A percentile compares a stretch with the other conserved stretches of the same genome.
Evolutionary conservation across 495 filamentous ascomycete species (phyloP).

Genomic region (Penicillium taxi): DNA sequence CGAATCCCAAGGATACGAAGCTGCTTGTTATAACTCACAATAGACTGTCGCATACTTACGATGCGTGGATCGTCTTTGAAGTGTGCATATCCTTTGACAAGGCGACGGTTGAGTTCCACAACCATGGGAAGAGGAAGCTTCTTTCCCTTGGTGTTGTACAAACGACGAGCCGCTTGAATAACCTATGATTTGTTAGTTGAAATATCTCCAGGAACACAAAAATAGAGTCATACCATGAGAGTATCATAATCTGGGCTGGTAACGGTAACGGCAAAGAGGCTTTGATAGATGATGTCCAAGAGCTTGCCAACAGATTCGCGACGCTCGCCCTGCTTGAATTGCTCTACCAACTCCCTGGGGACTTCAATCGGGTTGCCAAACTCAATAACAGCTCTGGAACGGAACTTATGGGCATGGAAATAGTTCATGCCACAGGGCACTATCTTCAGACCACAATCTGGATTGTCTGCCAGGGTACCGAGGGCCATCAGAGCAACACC

Average conservation of each 20-base stretch:
- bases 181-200: conserved; percentile 42
- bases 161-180: conserved; percentile 85
- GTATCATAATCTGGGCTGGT: conserved; percentile 95
- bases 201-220: neutral
- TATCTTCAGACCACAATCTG: conserved; percentile 88
- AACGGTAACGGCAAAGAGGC: conserved; percentile 82
- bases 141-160: conserved; percentile 92
- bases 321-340: conserved; percentile 74
- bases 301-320: conserved; percentile 75
- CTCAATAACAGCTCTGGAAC: conserved; percentile 91
- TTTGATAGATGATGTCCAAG: conserved; percentile 77
- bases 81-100: conserved; percentile 84
- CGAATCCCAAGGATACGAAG: conserved; percentile 77
- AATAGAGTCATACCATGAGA: conserved; percentile 60
- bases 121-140: conserved; percentile 91
- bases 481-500: conserved; percentile 98
- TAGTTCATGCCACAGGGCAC: conserved; percentile 99
- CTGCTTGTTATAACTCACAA: conserved; percentile 81
- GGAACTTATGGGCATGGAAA: conserved; percentile 98
- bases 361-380: conserved; percentile 87
- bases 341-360: conserved; percentile 69
- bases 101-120: conserved; percentile 88
- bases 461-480: conserved; percentile 79
- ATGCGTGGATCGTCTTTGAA: conserved; percentile 91
- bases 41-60: conserved; percentile 64